phyloP scores from a whole-genome alignment of 129 eudicot species.

The Smallanthus sonchifolius region DNA sequence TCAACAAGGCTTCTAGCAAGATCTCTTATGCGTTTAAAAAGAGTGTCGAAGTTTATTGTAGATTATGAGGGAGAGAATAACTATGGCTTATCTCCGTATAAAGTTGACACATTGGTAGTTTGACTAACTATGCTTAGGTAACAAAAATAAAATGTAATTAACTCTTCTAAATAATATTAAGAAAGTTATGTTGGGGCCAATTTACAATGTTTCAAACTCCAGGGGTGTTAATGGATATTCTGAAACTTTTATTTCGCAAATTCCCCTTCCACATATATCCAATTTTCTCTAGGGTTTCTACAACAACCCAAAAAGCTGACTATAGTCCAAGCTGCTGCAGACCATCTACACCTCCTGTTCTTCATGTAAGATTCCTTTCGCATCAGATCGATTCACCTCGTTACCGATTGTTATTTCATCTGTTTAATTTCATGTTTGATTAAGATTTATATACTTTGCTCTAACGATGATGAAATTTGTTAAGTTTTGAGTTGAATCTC shows the following conservation, averaged over 20 bases:
- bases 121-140: too few species aligned
- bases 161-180: too few species aligned
- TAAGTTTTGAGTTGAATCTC: background rate
- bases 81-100: too few species aligned
- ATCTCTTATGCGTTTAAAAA: too few species aligned
- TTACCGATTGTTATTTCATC: background rate
- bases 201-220: background rate
- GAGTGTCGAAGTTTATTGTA: too few species aligned
- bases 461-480: background rate
- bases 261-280: constrained; percentile 2
- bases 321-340: constrained; percentile 26
- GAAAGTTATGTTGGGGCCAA: background rate
- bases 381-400: background rate
- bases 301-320: constrained; percentile 16
- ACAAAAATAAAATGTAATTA: too few species aligned
- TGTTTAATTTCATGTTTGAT: background rate
- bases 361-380: constrained; percentile 13
- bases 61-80: too few species aligned
- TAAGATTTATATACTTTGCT: background rate
- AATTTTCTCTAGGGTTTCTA: constrained; percentile 23
- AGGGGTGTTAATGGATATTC: background rate
- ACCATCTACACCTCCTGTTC: background rate
- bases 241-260: background rate
- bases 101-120: too few species aligned
- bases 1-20: too few species aligned